These are phyloP conservation scores for Plasmodium cynomolgi DNA, from an alignment of 169 alveolate species.

Conservation along the genomic window DNA sequence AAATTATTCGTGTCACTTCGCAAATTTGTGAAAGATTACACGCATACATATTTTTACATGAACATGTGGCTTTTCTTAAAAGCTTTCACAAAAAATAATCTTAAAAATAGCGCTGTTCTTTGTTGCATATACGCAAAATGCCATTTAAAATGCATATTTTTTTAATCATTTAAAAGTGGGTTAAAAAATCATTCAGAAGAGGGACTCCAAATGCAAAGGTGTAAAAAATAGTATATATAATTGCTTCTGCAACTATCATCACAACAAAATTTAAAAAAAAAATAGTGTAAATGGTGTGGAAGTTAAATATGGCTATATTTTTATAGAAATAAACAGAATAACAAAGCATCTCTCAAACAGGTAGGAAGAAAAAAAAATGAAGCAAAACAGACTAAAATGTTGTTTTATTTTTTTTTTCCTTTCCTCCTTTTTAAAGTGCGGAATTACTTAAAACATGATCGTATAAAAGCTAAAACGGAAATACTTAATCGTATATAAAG, in stretches of 20 bases:
- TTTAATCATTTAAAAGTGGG: not conserved
- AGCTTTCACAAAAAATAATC: not conserved
- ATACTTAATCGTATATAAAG: not conserved
- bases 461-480: slow-evolving; percentile 1
- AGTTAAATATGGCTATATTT: not conserved
- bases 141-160: not conserved
- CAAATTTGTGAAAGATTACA: not conserved
- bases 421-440: slow-evolving; percentile 3
- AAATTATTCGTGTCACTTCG: not conserved
- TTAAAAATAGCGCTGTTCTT: not conserved
- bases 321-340: slow-evolving; percentile 2
- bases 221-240: slow-evolving; percentile 1
- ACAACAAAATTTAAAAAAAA: not conserved
- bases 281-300: not conserved
- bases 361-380: slow-evolving; percentile 8
- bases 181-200: not conserved
- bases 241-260: not conserved
- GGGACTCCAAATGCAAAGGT: not conserved
- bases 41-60: not conserved
- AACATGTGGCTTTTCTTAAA: not conserved
- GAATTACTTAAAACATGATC: not conserved
- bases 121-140: not conserved
- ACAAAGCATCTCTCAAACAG: slow-evolving; percentile 8
- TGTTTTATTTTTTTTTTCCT: not conserved
- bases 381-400: not conserved